Conservation (phyloP, 2,329 filamentous ascomycete species). For the Colletotrichum melonis region DNA sequence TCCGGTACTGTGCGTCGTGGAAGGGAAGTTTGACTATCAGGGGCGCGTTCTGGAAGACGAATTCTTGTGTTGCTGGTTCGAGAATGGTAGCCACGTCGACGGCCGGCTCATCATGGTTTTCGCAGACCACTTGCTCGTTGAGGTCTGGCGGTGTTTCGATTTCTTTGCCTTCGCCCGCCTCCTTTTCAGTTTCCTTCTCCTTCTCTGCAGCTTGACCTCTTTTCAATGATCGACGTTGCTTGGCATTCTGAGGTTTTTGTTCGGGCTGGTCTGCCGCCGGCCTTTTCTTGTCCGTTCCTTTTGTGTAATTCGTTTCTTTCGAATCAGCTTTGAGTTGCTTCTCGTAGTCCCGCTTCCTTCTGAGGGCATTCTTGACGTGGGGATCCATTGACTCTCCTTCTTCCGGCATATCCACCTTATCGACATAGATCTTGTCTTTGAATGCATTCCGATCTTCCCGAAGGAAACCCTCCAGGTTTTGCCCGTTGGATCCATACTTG, state of each 20-base stretch:
- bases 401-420: constrained; percentile 54
- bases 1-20: constrained; percentile 76
- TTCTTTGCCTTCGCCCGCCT: constrained; percentile 41
- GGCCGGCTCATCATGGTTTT: constrained; percentile 50
- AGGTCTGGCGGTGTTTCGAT: constrained; percentile 42
- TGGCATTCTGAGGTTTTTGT: constrained; percentile 39
- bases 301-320: constrained; percentile 45
- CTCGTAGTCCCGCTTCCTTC: constrained; percentile 74
- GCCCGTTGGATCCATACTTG: constrained; percentile 63
- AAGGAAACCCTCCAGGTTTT: constrained; percentile 77
- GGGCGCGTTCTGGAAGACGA: constrained; percentile 52
- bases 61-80: constrained; percentile 51
- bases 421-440: constrained; percentile 66
- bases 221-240: constrained; percentile 35
- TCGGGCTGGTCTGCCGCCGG: constrained; percentile 27
- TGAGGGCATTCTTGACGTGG: constrained; percentile 67
- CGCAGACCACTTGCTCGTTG: constrained; percentile 59
- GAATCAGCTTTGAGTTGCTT: constrained; percentile 55
- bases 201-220: constrained; percentile 13
- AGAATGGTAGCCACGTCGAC: constrained; percentile 54
- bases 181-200: constrained; percentile 27
- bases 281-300: constrained; percentile 36
- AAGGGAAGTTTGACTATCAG: constrained; percentile 71
- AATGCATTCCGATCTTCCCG: constrained; percentile 65
- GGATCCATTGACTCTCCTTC: constrained; percentile 56